Evolutionary conservation across 2,329 filamentous ascomycete species (phyloP), one percentile per base, ranked within the genome.

Genomic region (Ascochyta koolunga): DNA sequence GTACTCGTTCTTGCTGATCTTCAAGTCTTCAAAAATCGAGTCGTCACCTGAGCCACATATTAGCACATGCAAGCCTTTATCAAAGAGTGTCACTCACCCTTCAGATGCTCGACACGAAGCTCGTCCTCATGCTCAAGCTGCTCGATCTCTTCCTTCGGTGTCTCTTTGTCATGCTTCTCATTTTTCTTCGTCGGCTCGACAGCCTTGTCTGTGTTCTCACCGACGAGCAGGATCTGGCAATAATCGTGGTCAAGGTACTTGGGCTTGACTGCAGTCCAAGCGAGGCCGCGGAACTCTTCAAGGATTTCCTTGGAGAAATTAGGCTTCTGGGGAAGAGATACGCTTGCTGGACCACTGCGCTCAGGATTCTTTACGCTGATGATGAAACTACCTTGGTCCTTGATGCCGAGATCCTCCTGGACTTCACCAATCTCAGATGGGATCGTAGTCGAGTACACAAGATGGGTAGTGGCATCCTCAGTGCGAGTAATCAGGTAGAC

Each of bases 401-500:
- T 80, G 6, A 96, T 72, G 0, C 92, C 91, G 11, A 96, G 80
- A 51, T 91, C 86, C 33, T 84, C 80, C 73, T 96, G 91, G 0
- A 95, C 81, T 43, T 91, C 84, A 1, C 87, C 88, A 1, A 90
- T 70, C 54, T 89, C 78, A 3, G 82, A 77, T 0, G 91, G 91
- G 24, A 93, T 81, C 0, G 90, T 96, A 41, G 92, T 77, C 54
- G 92, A 83, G 67, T 96, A 96, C 0, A 83, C 89, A 8, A 97
- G 79, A 64, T 96, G 91, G 2, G 86, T 90, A 41, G 89, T 84
- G 0, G 87, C 80, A 1, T 86, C 86, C 25, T 73, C 68, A 0
- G 88, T 90, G 2, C 83, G 85, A 0, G 88, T 91, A 46, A 96
- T 86, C 0, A 88, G 89, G 65, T 96, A 96, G 0, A 96, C 86